Evolutionary conservation across 2,329 filamentous ascomycete genomes (phyloP).

Genomic region (Fusarium newnesense): DNA sequence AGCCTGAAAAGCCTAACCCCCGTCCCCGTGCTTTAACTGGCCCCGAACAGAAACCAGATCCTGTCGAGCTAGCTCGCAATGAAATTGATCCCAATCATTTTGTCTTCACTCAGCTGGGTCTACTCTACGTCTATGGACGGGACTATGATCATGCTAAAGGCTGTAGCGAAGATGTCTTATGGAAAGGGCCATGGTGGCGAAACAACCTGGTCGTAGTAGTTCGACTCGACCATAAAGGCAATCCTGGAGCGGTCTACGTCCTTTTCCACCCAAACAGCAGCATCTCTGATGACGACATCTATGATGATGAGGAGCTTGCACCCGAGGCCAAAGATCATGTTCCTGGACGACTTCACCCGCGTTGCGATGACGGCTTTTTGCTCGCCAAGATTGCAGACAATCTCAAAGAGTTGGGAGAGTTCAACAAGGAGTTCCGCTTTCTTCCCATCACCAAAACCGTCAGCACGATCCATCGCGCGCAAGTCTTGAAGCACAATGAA

Average conservation of each 20-base stretch:
- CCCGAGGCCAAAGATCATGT: neutral
- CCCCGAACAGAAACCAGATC: neutral
- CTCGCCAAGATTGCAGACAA: neutral
- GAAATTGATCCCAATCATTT: neutral
- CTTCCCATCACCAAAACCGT: neutral
- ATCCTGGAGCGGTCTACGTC: neutral
- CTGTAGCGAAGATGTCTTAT: neutral
- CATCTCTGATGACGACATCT: rapidly evolving
- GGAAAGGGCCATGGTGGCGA: neutral
- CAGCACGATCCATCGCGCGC: neutral
- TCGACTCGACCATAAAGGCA: neutral
- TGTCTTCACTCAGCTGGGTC: neutral
- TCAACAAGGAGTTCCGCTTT: neutral
- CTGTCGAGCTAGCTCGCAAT: neutral
- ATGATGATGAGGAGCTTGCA: neutral
- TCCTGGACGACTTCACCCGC: neutral
- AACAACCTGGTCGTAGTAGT: neutral
- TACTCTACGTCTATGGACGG: neutral
- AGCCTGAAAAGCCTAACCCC: neutral
- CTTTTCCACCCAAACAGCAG: neutral
- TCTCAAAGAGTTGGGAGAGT: neutral
- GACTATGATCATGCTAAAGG: neutral
- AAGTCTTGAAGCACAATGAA: neutral
- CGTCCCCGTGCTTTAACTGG: neutral
- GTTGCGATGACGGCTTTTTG: neutral